A percentile compares a stretch with the other conserved stretches of the same genome.
These are phyloP conservation scores for Candida sp. DNA, from an alignment of 1,139 yeast species.

Conservation along the genomic window DNA sequence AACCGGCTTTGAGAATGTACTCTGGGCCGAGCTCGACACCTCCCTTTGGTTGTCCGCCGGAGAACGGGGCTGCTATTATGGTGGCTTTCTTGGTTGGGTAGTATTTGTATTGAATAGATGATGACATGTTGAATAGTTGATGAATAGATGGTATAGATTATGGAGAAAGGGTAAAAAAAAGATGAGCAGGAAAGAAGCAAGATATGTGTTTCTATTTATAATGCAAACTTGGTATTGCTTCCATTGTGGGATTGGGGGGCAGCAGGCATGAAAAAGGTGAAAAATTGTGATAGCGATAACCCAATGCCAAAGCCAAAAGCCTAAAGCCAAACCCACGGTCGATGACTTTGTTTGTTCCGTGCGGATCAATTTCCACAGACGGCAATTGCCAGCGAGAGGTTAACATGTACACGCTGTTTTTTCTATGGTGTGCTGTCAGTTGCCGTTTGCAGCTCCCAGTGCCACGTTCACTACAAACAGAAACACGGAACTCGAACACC, in stretches of 20 bases:
- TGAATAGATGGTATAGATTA: background rate
- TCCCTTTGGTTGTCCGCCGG: slow-evolving; percentile 95
- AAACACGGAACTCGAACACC: background rate
- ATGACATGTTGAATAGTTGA: background rate
- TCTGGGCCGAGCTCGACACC: slow-evolving; percentile 98
- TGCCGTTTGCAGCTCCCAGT: background rate
- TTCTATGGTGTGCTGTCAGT: background rate
- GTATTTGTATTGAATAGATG: slow-evolving; percentile 45
- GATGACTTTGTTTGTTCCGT: background rate
- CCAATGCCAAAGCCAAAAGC: background rate
- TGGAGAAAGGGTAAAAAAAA: background rate
- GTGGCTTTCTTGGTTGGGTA: slow-evolving; percentile 60
- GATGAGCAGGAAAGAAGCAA: background rate
- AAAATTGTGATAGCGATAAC: background rate
- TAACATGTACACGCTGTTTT: background rate
- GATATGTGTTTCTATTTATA: background rate
- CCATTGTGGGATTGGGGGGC: background rate
- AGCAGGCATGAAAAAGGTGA: background rate
- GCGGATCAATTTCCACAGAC: background rate
- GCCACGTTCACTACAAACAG: background rate
- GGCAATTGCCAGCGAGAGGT: background rate
- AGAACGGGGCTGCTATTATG: slow-evolving; percentile 84
- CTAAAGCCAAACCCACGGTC: too few relatives aligned
- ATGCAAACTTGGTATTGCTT: background rate
- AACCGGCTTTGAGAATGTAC: slow-evolving; percentile 73